Conservation (phyloP, 768 basidiomycete genomes). For the Amanita polypyramis region DNA sequence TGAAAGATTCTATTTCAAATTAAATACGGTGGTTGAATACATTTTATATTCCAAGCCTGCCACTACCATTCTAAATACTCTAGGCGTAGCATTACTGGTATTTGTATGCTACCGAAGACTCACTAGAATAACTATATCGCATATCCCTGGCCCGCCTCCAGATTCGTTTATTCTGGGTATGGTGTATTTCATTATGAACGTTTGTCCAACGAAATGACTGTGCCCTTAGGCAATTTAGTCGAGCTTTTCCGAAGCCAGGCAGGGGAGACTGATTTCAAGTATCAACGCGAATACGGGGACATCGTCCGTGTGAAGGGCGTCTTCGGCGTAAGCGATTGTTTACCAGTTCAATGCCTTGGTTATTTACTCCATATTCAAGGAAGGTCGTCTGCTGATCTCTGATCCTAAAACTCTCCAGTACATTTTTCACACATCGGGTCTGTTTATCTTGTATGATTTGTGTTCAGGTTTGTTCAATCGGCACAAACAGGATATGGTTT, state of each 20-base stretch:
- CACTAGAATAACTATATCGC: conserved; percentile 29
- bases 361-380: conserved; percentile 19
- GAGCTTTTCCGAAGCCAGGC: conserved; percentile 42
- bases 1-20: background rate
- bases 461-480: conserved; percentile 4
- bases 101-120: conserved; percentile 23
- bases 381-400: conserved; percentile 40
- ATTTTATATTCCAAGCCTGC: background rate
- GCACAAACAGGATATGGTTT: conserved; percentile 36
- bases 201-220: background rate
- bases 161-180: conserved; percentile 39
- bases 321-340: conserved; percentile 29
- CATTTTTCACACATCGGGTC: conserved; percentile 41
- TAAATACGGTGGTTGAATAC: no score
- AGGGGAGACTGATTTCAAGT: conserved; percentile 42
- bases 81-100: conserved; percentile 13
- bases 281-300: conserved; percentile 37
- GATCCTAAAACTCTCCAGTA: conserved; percentile 53
- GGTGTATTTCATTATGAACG: conserved; percentile 4
- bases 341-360: background rate
- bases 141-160: conserved; percentile 38
- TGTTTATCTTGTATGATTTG: conserved; percentile 6
- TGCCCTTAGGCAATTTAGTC: conserved; percentile 31
- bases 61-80: conserved; percentile 2
- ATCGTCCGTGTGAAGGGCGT: conserved; percentile 40